These are phyloP conservation scores for Epichloe uncinata DNA, from an alignment of 2,329 filamentous ascomycete genomes.

Conservation along the genomic window DNA sequence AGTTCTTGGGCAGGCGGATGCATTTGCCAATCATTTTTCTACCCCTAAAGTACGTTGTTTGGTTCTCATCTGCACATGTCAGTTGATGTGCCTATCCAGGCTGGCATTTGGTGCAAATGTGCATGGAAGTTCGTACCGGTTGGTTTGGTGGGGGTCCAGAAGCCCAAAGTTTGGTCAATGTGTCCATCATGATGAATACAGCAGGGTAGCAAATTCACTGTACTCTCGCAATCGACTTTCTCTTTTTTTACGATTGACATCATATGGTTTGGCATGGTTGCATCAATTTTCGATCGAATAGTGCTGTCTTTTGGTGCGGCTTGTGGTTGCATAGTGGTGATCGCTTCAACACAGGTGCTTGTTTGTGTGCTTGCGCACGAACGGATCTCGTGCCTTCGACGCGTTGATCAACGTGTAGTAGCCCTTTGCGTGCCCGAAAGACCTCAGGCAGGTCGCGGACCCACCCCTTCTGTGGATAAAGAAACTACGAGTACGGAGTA, in stretches of 20 bases:
- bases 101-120: background rate
- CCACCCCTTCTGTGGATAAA: no score
- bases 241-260: constrained; percentile 22
- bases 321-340: no score
- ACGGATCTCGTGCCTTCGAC: no score
- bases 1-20: constrained; percentile 56
- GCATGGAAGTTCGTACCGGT: constrained; percentile 24
- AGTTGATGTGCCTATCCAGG: background rate
- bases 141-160: constrained; percentile 51
- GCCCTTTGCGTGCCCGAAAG: no score
- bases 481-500: no score
- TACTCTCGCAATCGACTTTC: constrained; percentile 24
- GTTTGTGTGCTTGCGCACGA: no score
- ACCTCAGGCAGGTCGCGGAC: no score
- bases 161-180: constrained; percentile 47
- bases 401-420: no score
- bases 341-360: no score
- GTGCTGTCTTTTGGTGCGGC: background rate
- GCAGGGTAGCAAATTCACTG: constrained; percentile 66
- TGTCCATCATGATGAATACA: constrained; percentile 66
- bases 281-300: background rate
- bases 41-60: constrained; percentile 61
- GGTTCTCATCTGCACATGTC: constrained; percentile 30
- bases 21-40: constrained; percentile 60
- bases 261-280: constrained; percentile 29